phyloP scores from a whole-genome alignment of 441 rosid genomes.

The Dalechampia spathulata region DNA sequence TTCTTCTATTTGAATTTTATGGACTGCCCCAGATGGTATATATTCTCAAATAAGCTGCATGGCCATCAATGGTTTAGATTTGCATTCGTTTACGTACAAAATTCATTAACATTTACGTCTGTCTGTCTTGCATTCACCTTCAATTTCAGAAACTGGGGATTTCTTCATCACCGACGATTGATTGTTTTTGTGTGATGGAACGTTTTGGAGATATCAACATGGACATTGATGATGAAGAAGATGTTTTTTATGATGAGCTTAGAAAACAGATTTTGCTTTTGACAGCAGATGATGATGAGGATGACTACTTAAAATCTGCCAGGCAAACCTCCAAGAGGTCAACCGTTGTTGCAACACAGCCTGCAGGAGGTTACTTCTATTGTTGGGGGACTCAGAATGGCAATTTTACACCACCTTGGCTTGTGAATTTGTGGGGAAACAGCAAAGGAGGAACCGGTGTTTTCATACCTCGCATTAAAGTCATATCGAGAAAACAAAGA shows the following conservation, averaged over 20 bases:
- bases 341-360: slow-evolving; percentile 8
- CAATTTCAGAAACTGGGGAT: too few relatives aligned
- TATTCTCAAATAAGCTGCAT: not conserved
- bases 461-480: slow-evolving; percentile 37
- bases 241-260: slow-evolving; percentile 31
- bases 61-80: not conserved
- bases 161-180: too few relatives aligned
- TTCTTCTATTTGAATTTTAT: not conserved
- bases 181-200: too few relatives aligned
- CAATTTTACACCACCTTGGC: slow-evolving; percentile 24
- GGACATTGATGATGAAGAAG: slow-evolving; percentile 21
- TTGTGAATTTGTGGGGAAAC: slow-evolving; percentile 31
- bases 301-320: not conserved
- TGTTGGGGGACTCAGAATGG: slow-evolving; percentile 18
- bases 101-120: too few relatives aligned
- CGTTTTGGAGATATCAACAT: too few relatives aligned
- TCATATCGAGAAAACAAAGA: slow-evolving; percentile 23
- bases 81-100: not conserved
- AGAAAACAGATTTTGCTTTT: slow-evolving; percentile 36
- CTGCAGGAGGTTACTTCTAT: slow-evolving; percentile 25
- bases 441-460: slow-evolving; percentile 44
- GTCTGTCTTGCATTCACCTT: too few relatives aligned
- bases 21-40: not conserved
- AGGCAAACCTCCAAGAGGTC: slow-evolving; percentile 5
- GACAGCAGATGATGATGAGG: slow-evolving; percentile 39